These are phyloP conservation scores for Neoboletus subvelutipes DNA, from an alignment of 768 basidiomycete genomes.

Conservation along the genomic window DNA sequence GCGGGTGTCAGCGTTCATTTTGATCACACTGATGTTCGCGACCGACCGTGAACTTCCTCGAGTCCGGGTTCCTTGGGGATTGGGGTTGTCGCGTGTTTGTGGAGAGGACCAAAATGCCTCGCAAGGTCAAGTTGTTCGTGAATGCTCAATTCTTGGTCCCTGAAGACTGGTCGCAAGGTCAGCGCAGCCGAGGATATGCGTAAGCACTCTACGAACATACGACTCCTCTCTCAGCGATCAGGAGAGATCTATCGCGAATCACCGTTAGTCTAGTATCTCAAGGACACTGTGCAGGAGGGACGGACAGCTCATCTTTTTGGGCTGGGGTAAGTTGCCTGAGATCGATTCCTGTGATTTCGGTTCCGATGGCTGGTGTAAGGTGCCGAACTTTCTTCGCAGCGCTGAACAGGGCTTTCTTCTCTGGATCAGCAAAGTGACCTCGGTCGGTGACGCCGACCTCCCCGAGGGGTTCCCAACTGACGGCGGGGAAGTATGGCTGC, in stretches of 20 bases:
- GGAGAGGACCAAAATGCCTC: slow-evolving; percentile 70
- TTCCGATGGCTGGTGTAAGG: slow-evolving; percentile 71
- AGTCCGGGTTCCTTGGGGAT: slow-evolving; percentile 68
- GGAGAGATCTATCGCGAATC: slow-evolving; percentile 50
- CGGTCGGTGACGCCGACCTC: slow-evolving; percentile 64
- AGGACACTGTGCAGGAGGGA: background rate
- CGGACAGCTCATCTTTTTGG: slow-evolving; percentile 81
- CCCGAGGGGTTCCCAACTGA: slow-evolving; percentile 63
- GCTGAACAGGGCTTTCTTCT: slow-evolving; percentile 61
- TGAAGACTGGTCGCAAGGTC: slow-evolving; percentile 52
- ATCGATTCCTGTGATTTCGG: slow-evolving; percentile 73
- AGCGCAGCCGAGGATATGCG: background rate
- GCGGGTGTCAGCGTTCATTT: slow-evolving; percentile 6
- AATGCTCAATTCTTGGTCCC: slow-evolving; percentile 69
- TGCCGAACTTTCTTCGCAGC: slow-evolving; percentile 68
- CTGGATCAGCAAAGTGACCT: slow-evolving; percentile 64
- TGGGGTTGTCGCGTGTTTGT: slow-evolving; percentile 82
- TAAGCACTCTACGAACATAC: slow-evolving; percentile 51
- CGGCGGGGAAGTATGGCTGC: slow-evolving; percentile 63
- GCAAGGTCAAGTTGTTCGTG: slow-evolving; percentile 71
- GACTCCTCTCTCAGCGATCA: slow-evolving; percentile 74
- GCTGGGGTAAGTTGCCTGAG: slow-evolving; percentile 60
- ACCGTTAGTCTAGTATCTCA: slow-evolving; percentile 6
- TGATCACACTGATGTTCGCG: background rate
- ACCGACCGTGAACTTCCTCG: slow-evolving; percentile 71